Evolutionary conservation across 768 basidiomycete genomes (phyloP), one percentile per base, ranked within the genome.

Genomic region (Pleurotus citrinopileatus): DNA sequence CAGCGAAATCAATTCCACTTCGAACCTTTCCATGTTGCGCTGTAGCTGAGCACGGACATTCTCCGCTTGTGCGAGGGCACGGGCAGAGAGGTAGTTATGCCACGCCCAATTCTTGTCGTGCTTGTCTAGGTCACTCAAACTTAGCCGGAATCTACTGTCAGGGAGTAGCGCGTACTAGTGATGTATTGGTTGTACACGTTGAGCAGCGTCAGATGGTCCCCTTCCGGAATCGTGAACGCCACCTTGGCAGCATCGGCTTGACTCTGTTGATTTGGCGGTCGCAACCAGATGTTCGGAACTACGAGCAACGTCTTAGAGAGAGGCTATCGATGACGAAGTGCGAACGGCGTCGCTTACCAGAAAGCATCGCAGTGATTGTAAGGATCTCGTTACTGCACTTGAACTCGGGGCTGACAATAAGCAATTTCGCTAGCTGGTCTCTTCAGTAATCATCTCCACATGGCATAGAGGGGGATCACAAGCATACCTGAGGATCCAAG

Each of bases 161-260:
- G 38, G 5, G 17, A n/a, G 38, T 9, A 40, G 17, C 10, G 66
- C 86, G 55, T 65, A 94, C 93, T 94, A 42, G 82, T 76, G 60
- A 82, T 80, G 68, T 96, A 98, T 60, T 91, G 84, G 67, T 98
- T 98, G 69, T 92, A 98, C 3, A 98, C 92, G 65, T 98, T 99
- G 34, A 98, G 78, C 28, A 99, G 70, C 1, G 93, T 97, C 36
- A 98, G 70, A 67, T 99, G 96, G 65, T 99, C 96, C 15, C 96
- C 91, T 57, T 94, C 93, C 0, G 94, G 97, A 46, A 98, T 87
- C 8, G 86, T 87, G 50, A 98, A 77, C 58, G 87, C 60, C 2
- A 89, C 88, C 68, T 98, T 98, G 3, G 97, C 95, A 28, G 84
- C 83, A 65, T 98, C 96, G 13, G 97, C 95, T 63, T 97, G 93